Evolutionary conservation across 2,329 filamentous ascomycete genomes (phyloP).

Genomic region (Alternaria ethzedia): DNA sequence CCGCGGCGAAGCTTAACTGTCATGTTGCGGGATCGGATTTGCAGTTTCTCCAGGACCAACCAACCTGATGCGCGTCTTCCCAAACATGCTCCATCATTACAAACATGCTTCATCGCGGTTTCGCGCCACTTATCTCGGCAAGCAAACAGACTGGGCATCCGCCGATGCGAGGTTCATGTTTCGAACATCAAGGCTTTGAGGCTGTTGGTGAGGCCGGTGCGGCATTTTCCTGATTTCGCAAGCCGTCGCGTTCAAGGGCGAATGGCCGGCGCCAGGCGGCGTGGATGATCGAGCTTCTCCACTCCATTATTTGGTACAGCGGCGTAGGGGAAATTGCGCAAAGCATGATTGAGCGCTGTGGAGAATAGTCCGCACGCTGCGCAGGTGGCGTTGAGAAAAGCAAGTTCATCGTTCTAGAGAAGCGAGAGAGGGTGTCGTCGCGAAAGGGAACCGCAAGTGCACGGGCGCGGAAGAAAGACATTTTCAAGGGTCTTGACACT

Average conservation of each 20-base stretch:
- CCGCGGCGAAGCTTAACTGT: conserved; percentile 34
- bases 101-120: conserved; percentile 8
- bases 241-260: not conserved
- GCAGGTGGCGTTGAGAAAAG: not conserved
- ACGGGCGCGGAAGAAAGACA: not conserved
- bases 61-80: conserved; percentile 5
- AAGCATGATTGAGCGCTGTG: not conserved
- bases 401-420: not conserved
- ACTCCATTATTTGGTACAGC: not conserved
- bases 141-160: conserved; percentile 10
- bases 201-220: not conserved
- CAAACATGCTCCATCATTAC: conserved; percentile 9
- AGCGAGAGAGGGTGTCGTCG: not conserved
- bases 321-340: not conserved
- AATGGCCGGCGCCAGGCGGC: not conserved
- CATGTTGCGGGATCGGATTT: conserved; percentile 4
- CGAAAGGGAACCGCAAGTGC: not conserved
- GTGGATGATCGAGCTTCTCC: not conserved
- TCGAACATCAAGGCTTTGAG: conserved; percentile 1
- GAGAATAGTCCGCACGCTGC: not conserved
- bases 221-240: not conserved
- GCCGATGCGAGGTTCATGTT: conserved; percentile 9
- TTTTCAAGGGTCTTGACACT: not conserved
- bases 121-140: conserved; percentile 6
- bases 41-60: conserved; percentile 3